Evolutionary conservation across 208 protist species (phyloP).

Genomic region (Trypanosoma scelopori): DNA sequence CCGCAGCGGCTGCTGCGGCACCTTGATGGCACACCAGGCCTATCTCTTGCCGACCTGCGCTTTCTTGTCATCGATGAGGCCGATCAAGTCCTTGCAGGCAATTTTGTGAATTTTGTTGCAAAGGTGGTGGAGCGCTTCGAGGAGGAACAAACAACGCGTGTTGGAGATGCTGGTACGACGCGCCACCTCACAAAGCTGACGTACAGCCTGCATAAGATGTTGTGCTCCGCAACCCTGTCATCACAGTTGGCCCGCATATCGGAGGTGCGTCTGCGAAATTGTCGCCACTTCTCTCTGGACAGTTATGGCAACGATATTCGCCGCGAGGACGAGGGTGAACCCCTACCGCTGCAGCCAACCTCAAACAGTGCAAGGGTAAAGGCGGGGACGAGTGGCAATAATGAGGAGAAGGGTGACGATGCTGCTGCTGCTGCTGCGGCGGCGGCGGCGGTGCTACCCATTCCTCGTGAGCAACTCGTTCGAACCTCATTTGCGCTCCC

Average conservation of each 20-base stretch:
- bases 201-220: slow-evolving; percentile 75
- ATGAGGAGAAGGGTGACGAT: slow-evolving; percentile 3
- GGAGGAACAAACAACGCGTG: slow-evolving; percentile 36
- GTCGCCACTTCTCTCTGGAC: slow-evolving; percentile 74
- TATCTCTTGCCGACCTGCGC: slow-evolving; percentile 59
- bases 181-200: slow-evolving; percentile 28
- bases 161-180: slow-evolving; percentile 3
- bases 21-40: slow-evolving; percentile 59
- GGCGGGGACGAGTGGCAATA: neutral
- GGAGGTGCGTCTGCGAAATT: slow-evolving; percentile 85
- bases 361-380: neutral
- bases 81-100: slow-evolving; percentile 82
- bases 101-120: slow-evolving; percentile 72
- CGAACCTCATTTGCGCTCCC: slow-evolving; percentile 81
- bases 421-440: too few relatives aligned
- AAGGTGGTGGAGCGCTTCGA: slow-evolving; percentile 82
- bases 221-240: slow-evolving; percentile 91
- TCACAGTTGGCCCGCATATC: slow-evolving; percentile 80
- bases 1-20: slow-evolving; percentile 83
- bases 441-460: slow-evolving; percentile 9
- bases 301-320: slow-evolving; percentile 60
- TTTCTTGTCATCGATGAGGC: slow-evolving; percentile 90
- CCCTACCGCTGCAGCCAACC: slow-evolving; percentile 4
- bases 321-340: slow-evolving; percentile 33
- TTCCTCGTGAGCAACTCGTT: slow-evolving; percentile 23